Evolutionary conservation across 352 stramenopile genomes (phyloP).

Genomic region (Pythium periplocum): DNA sequence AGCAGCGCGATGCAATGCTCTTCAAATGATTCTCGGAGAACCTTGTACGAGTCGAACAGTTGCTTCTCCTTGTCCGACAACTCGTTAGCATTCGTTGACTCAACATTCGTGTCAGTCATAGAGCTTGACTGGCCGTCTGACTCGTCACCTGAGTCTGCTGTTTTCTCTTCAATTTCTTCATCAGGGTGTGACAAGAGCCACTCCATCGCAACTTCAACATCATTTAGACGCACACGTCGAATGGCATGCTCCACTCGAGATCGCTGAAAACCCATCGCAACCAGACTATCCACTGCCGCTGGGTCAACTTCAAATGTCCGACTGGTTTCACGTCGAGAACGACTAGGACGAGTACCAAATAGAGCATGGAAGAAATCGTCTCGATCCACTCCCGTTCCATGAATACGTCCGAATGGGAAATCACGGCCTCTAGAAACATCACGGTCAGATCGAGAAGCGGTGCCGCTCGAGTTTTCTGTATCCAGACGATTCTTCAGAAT

Average conservation of each 20-base stretch:
- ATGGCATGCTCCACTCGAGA: conserved; percentile 89
- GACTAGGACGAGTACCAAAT: background rate
- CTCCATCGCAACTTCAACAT: conserved; percentile 95
- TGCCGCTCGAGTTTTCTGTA: conserved; percentile 19
- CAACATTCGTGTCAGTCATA: too few species aligned
- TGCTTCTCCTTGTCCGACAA: conserved; percentile 22
- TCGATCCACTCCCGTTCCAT: conserved; percentile 31
- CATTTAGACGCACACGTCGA: conserved; percentile 85
- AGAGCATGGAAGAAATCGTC: conserved; percentile 8
- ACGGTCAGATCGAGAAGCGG: conserved; percentile 1
- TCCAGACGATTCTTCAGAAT: conserved; percentile 77
- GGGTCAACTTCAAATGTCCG: conserved; percentile 86
- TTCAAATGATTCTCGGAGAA: conserved; percentile 58
- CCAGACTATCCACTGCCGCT: conserved; percentile 87
- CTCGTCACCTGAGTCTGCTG: conserved; percentile 20
- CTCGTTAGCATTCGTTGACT: too few species aligned
- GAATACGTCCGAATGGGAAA: conserved; percentile 21
- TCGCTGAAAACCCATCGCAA: conserved; percentile 94
- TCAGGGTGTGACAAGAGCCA: conserved; percentile 92
- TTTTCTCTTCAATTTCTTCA: conserved; percentile 36
- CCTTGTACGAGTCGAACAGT: conserved; percentile 45
- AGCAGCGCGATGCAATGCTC: conserved; percentile 61
- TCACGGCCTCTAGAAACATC: conserved; percentile 24
- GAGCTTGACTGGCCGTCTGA: conserved; percentile 3
- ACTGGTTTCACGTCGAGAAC: conserved; percentile 4